These are phyloP conservation scores for Arabis alpina DNA, from an alignment of 345 rosid species.

Conservation along the genomic window DNA sequence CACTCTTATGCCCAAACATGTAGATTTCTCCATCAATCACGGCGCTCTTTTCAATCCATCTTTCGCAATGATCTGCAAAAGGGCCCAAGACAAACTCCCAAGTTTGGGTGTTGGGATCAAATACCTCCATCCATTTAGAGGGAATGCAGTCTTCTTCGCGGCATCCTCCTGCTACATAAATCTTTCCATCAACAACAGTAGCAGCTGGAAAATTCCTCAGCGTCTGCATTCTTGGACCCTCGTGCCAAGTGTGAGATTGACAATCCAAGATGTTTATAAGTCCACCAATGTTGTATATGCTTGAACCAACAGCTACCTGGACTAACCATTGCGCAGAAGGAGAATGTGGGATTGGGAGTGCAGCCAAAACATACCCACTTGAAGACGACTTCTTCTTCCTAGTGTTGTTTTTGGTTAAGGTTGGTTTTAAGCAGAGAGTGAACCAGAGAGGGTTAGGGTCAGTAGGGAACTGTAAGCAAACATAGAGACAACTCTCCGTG, in stretches of 20 bases:
- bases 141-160: constrained; percentile 50
- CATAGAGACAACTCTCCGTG: constrained; percentile 57
- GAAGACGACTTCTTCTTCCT: constrained; percentile 18
- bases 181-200: constrained; percentile 53
- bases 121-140: constrained; percentile 75
- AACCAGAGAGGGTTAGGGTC: constrained; percentile 47
- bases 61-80: no score
- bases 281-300: constrained; percentile 63
- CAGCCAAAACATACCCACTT: neutral
- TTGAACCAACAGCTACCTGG: constrained; percentile 37
- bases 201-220: constrained; percentile 54
- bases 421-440: constrained; percentile 45
- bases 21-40: no score
- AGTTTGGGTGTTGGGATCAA: constrained; percentile 45
- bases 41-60: no score
- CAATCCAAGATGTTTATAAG: constrained; percentile 63
- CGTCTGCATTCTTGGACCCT: constrained; percentile 55
- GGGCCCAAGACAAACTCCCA: constrained; percentile 6
- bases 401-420: constrained; percentile 33
- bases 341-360: constrained; percentile 34
- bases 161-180: constrained; percentile 75
- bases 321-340: constrained; percentile 45
- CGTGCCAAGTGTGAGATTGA: constrained; percentile 58
- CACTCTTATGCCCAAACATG: no score
- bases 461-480: constrained; percentile 48